Base-by-base conservation (phyloP, 495 filamentous ascomycete species). In the Penicillium chermesinum region DNA sequence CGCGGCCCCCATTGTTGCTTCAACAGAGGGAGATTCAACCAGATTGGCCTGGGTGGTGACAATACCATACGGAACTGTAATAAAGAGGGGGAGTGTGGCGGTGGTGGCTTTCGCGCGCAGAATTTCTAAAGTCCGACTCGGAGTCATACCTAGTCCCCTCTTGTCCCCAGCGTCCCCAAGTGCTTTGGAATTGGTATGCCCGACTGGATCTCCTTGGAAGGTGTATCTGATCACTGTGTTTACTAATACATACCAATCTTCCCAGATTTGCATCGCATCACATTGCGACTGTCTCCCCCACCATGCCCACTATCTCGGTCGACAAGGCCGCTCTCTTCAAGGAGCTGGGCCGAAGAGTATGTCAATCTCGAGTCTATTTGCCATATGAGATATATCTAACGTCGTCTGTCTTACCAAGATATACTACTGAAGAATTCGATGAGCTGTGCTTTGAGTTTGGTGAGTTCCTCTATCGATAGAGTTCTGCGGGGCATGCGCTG, bases 391-490 rank as follows among this genome's bases (percentile, higher is more conserved):
- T 10, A 30, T 32, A 22, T 34, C 21, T 43, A 37, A 36, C 35
- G 14, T 40, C 2, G 14, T 44, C 15, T 54, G 42, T 49, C 45
- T 35, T 34, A 51, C 64, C 27, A 33, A 91, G 87, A 20, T 95
- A 89, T 65, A 96, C 91, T 37, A 88, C 86, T 56, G 81, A 95
- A 53, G 87, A 91, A 62, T 97, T 99, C 64, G 91, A 98, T 62
- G 85, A 95, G 61, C 74, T 99, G 55, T 99, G 93, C 65, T 98
- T 99, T 78, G 93, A 99, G 55, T 99, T 95, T 65, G 93, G 90
- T 83, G 69, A 55, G 76, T 65, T 47, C 38, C 25, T 30, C 39
- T 12, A 30, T 41, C 16, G 27, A 19, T 18, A 50, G 12, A 43
- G 35, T 49, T 61, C 22, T 33, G 63, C 58, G 59, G 62, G 65